Evolutionary conservation across 208 protist species (phyloP).

Genomic region (Wallacemonas sp.): DNA sequence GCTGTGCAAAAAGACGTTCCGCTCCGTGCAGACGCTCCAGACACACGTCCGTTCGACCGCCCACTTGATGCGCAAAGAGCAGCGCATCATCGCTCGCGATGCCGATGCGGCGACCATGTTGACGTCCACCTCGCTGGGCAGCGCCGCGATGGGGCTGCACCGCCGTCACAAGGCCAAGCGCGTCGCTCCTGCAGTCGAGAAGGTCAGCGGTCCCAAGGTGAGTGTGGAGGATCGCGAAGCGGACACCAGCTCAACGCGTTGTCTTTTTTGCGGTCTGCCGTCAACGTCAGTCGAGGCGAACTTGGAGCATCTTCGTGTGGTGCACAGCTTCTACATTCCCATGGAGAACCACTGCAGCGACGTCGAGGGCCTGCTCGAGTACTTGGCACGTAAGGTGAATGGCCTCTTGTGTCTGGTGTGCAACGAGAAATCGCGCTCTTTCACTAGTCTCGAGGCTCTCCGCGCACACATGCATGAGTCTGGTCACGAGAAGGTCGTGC

Average conservation of each 20-base stretch:
- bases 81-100: constrained; percentile 86
- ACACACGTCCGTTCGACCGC: constrained; percentile 88
- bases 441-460: constrained; percentile 69
- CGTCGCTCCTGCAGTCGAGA: constrained; percentile 8
- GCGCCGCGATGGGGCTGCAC: constrained; percentile 86
- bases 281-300: constrained; percentile 51
- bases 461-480: constrained; percentile 85
- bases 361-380: constrained; percentile 54
- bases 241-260: constrained; percentile 74
- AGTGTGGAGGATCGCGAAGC: constrained; percentile 69
- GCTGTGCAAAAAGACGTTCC: constrained; percentile 90
- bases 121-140: constrained; percentile 82
- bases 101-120: constrained; percentile 76
- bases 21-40: constrained; percentile 87
- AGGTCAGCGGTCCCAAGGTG: constrained; percentile 38
- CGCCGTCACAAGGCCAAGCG: constrained; percentile 83
- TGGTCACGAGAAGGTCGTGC: constrained; percentile 75
- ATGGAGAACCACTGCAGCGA: constrained; percentile 65
- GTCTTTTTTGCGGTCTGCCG: constrained; percentile 77
- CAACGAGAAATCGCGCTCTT: constrained; percentile 74
- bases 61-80: constrained; percentile 89
- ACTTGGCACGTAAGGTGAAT: constrained; percentile 87
- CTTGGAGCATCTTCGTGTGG: constrained; percentile 47
- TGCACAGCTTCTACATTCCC: constrained; percentile 82
- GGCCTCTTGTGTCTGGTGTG: constrained; percentile 89